Conservation (phyloP, 768 basidiomycete species). For the Ephemerocybe angulata region DNA sequence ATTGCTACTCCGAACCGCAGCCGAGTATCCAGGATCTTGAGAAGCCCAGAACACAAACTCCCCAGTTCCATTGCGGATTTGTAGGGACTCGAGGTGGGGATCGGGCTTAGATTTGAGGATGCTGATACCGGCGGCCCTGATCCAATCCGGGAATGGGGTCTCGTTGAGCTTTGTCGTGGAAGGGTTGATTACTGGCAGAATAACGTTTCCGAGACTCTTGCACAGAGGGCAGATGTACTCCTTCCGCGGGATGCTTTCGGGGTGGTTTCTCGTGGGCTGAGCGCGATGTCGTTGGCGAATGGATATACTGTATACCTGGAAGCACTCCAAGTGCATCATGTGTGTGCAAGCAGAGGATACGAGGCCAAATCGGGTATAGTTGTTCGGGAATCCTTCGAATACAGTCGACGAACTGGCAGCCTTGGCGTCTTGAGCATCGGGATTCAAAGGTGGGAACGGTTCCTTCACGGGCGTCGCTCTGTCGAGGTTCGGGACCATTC, state of each 20-base stretch:
- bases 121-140: conserved; percentile 83
- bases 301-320: conserved; percentile 83
- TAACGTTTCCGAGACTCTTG: conserved; percentile 92
- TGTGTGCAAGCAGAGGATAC: conserved; percentile 89
- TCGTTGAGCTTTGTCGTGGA: conserved; percentile 47
- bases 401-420: conserved; percentile 35
- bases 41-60: conserved; percentile 89
- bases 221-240: conserved; percentile 97
- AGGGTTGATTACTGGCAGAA: conserved; percentile 73
- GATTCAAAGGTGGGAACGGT: conserved; percentile 49
- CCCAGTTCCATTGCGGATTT: conserved; percentile 76
- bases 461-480: conserved; percentile 27
- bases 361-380: conserved; percentile 79
- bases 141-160: conserved; percentile 82
- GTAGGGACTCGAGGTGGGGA: conserved; percentile 62
- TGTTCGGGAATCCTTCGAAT: conserved; percentile 71
- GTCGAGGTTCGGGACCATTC: conserved; percentile 65
- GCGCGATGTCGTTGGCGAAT: conserved; percentile 83
- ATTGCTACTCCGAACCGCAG: conserved; percentile 49
- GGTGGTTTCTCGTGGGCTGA: conserved; percentile 89
- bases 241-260: conserved; percentile 88
- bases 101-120: conserved; percentile 84
- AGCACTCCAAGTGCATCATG: conserved; percentile 96
- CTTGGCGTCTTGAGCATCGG: conserved; percentile 47
- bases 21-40: conserved; percentile 68